Percentiles rank a stretch among this genome's conserved stretches.
phyloP scores from a whole-genome alignment of 768 basidiomycete species.

The Termitomyces sp. region DNA sequence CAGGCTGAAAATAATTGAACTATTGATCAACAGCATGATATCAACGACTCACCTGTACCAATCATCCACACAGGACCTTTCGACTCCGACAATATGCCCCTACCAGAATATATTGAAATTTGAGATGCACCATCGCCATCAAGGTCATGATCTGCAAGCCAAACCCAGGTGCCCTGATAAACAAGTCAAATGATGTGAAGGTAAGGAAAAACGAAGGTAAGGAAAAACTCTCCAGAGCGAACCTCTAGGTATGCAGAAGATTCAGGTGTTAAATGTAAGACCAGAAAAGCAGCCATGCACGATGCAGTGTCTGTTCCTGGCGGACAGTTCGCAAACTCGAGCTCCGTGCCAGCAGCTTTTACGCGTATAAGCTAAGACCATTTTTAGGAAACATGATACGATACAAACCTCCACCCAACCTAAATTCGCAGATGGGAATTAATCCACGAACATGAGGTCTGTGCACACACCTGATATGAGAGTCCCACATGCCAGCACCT shows the following conservation, averaged over 20 bases:
- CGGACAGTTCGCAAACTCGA: constrained; percentile 41
- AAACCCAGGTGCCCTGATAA: constrained; percentile 66
- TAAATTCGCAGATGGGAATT: constrained; percentile 7
- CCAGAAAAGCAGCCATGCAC: constrained; percentile 65
- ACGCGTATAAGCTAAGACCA: background rate
- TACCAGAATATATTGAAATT: constrained; percentile 55
- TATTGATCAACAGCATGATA: background rate
- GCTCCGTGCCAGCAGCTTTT: constrained; percentile 49
- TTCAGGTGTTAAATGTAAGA: constrained; percentile 49
- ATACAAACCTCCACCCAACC: constrained; percentile 26
- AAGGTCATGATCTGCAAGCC: constrained; percentile 80
- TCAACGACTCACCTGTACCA: constrained; percentile 47
- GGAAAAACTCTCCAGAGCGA: background rate
- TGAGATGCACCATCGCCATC: constrained; percentile 45
- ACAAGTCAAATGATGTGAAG: background rate
- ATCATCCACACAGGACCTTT: constrained; percentile 78
- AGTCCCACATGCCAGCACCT: constrained; percentile 54
- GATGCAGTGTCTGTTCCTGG: constrained; percentile 31
- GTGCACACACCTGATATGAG: constrained; percentile 39
- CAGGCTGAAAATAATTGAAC: constrained; percentile 1
- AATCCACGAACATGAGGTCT: background rate
- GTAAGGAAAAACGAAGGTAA: background rate
- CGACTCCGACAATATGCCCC: constrained; percentile 71
- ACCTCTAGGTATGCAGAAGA: constrained; percentile 70
- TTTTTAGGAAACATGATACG: background rate